Evolutionary conservation across 441 rosid genomes (phyloP), one percentile per base, ranked within the genome.

Genomic region (Adansonia grandidieri): DNA sequence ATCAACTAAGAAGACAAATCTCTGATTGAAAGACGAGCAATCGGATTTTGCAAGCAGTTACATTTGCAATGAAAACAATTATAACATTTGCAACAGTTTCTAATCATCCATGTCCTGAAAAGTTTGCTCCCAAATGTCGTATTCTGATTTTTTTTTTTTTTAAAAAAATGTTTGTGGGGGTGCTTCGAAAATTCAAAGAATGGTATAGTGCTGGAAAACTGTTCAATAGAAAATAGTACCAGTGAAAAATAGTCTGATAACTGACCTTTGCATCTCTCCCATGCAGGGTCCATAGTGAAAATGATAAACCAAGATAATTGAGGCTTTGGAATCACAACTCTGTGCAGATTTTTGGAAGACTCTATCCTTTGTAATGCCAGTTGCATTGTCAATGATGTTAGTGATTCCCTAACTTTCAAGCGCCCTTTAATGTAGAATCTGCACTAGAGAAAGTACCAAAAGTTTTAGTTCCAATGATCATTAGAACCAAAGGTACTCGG

Each of bases 361-460:
- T 91, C 80, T 78, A 89, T 88, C 66, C 94, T 84, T 82, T 90
- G 91, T 74, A 94, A 80, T 44, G 93, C 90, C n/a, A 70, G 82
- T 80, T 86, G 93, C 19, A 88, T 90, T 72, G 92, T 84, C 54
- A 78, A 65, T 68, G 89, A 88, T 9, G 92, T 64, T 53, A 94
- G 88, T 48, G 92, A 89, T 67, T 86, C 87, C 86, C 97, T 87
- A 79, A 91, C 89, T 79, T 79, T 86, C 37, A 80, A 66, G 54
- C 97, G 92, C 75, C 93, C 94, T 83, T 92, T 91, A 32, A 78
- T 94, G 95, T 73, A 88, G 92, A 80, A 86, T 74, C 98, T 94
- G 84, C 77, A 58, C 37, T 60, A 70, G 76, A 19, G 56, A 45
- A 76, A 77, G 40, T 10, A 14, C 22, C 0, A 58, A 20, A 22